Percentiles rank a stretch among this genome's conserved stretches.
Conservation (phyloP, 441 rosid species). For the Erysimum cheiri region DNA sequence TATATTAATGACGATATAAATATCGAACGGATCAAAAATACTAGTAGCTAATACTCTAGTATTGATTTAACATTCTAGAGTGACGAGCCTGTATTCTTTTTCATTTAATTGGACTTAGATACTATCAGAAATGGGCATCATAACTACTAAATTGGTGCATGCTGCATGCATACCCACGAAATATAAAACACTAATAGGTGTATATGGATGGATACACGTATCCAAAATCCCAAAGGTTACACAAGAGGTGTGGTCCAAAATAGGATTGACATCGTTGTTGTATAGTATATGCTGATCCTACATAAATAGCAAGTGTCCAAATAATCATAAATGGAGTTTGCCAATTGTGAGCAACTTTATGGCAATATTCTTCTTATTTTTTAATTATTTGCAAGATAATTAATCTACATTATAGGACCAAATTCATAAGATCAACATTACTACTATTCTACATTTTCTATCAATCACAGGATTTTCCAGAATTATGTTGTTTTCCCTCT, state of each 20-base stretch:
- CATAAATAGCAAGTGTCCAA: slow-evolving; percentile 32
- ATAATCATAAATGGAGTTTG: slow-evolving; percentile 35
- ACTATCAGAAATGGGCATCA: slow-evolving; percentile 27
- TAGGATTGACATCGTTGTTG: slow-evolving; percentile 42
- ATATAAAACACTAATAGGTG: neutral
- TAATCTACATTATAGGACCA: too few relatives aligned
- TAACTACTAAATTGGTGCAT: slow-evolving; percentile 29
- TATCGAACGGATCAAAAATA: neutral
- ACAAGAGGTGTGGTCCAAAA: slow-evolving; percentile 41
- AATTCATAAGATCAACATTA: too few relatives aligned
- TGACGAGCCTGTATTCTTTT: slow-evolving; percentile 1
- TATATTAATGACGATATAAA: neutral
- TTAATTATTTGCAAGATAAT: too few relatives aligned
- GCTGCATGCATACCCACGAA: slow-evolving; percentile 31
- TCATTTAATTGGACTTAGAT: neutral
- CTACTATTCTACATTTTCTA: neutral
- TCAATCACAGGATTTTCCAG: neutral
- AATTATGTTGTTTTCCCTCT: too few relatives aligned
- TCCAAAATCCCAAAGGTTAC: slow-evolving; percentile 21
- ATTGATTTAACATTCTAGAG: too few relatives aligned
- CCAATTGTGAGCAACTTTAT: slow-evolving; percentile 13
- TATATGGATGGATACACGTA: slow-evolving; percentile 29
- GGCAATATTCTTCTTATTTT: slow-evolving; percentile 16
- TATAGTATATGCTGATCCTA: slow-evolving; percentile 20
- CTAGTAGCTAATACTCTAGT: too few relatives aligned